Percentiles rank a stretch among this genome's conserved stretches.
phyloP scores from a whole-genome alignment of 23 red algal species.

The Gracilaria gracilis region DNA sequence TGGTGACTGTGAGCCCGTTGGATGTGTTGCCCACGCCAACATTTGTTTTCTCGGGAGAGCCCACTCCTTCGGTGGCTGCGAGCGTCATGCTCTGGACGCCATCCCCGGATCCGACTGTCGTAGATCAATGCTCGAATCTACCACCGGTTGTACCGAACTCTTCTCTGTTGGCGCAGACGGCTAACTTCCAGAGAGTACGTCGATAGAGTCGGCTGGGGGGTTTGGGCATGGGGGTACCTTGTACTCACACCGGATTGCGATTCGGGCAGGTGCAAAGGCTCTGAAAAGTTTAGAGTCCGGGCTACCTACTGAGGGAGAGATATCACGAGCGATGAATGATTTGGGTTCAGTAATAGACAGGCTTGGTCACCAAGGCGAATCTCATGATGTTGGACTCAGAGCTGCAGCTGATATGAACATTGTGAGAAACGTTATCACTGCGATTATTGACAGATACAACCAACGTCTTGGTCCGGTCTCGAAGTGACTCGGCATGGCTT shows the following conservation, averaged over 20 bases:
- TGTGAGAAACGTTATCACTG: constrained; percentile 63
- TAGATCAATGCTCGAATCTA: no score
- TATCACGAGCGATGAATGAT: constrained; percentile 70
- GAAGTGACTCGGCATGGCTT: no score
- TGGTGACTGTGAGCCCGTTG: no score
- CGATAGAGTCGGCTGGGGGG: constrained; percentile 61
- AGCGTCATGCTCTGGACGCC: no score
- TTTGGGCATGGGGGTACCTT: constrained; percentile 75
- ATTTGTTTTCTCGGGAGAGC: no score
- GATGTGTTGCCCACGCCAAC: no score
- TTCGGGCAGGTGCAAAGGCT: constrained; percentile 51
- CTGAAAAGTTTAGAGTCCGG: constrained; percentile 66
- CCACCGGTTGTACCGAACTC: no score
- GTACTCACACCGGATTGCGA: constrained; percentile 62
- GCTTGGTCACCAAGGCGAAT: constrained; percentile 75
- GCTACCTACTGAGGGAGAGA: constrained; percentile 54
- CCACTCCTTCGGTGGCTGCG: no score
- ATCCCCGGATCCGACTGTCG: no score
- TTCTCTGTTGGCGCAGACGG: no score
- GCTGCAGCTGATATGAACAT: constrained; percentile 79
- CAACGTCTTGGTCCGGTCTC: no score
- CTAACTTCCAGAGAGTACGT: no score
- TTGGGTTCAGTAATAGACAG: constrained; percentile 55
- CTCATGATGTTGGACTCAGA: constrained; percentile 80
- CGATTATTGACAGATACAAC: constrained; percentile 85